Conservation (phyloP, 257 asterid genomes). For the Cynanchum wilfordii region DNA sequence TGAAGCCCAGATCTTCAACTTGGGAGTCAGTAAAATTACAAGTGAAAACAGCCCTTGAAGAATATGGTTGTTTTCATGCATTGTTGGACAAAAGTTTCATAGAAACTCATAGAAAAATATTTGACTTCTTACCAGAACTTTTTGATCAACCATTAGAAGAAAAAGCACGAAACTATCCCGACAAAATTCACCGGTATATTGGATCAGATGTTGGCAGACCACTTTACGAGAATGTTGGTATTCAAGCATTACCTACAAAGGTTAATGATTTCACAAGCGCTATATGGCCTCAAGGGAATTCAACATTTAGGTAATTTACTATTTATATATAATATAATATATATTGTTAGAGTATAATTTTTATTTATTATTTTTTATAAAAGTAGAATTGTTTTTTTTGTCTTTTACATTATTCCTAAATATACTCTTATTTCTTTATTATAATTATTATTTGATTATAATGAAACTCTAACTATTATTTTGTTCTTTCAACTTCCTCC, state of each 20-base stretch:
- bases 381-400: too few relatives aligned
- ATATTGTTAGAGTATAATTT: too few relatives aligned
- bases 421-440: too few relatives aligned
- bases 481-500: too few relatives aligned
- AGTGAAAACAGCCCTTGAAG: conserved; percentile 36
- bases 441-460: too few relatives aligned
- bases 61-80: conserved; percentile 39
- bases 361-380: too few relatives aligned
- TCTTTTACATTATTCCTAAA: too few relatives aligned
- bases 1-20: conserved; percentile 13
- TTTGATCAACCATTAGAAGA: conserved; percentile 37
- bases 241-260: conserved; percentile 26
- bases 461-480: too few relatives aligned
- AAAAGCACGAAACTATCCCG: conserved; percentile 24
- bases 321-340: too few relatives aligned
- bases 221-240: conserved; percentile 41
- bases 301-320: conserved; percentile 26
- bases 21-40: conserved; percentile 23
- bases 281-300: conserved; percentile 48
- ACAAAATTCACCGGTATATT: conserved; percentile 36
- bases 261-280: conserved; percentile 23
- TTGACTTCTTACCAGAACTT: conserved; percentile 19
- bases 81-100: conserved; percentile 19
- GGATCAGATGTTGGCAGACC: conserved; percentile 35
- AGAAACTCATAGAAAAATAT: conserved; percentile 23